Evolutionary conservation across 164 flowering plant genomes (phyloP), one percentile per base, ranked within the genome.

Genomic region (Chimonanthus praecox): DNA sequence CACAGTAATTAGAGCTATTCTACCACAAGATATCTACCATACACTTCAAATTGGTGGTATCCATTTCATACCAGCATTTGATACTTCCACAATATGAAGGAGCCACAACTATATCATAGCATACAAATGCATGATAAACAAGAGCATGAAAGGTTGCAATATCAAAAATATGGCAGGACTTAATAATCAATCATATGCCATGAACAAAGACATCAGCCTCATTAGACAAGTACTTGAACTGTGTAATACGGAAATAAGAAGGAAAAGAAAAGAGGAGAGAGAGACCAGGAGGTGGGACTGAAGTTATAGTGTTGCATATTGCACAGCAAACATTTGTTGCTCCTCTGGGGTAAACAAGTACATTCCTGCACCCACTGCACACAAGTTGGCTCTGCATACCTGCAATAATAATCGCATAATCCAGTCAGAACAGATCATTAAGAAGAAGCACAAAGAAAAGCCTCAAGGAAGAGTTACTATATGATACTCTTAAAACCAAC

Each of bases 311-410:
- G 77, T 80, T 87, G 82, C 99, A 96, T 72, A 96, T 69, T 68
- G 98, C 92, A 75, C 98, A 96, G 46, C 97, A 88, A 61, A 96
- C 98, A 84, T 88, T 96, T 50, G 95, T 69, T 48, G 98, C 97
- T 74, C 98, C 99, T 82, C 97, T 83, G 7, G 97, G 99, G 78
- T 89, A 94, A 68, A 90, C 82, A 79, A 96, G 92, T 68, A 87
- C 68, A 75, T 80, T 91, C 75, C 98, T 83, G 81, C 99, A 96
- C 70, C 98, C 97, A 73, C 54, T 87, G 75, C 99, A 96, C 77
- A 90, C 89, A 77, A 96, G 78, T 79, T 94, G 99, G 88, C 90
- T 90, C 92, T 89, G 98, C 97, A 94, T 94, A 73, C 74, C 92
- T 91, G 83, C 80, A 71, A 73, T 67, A n/a, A 49, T 49, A 49